Evolutionary conservation across 805 yeast species (phyloP), one percentile per base, ranked within the genome.

Genomic region (Lachancea cidri): DNA sequence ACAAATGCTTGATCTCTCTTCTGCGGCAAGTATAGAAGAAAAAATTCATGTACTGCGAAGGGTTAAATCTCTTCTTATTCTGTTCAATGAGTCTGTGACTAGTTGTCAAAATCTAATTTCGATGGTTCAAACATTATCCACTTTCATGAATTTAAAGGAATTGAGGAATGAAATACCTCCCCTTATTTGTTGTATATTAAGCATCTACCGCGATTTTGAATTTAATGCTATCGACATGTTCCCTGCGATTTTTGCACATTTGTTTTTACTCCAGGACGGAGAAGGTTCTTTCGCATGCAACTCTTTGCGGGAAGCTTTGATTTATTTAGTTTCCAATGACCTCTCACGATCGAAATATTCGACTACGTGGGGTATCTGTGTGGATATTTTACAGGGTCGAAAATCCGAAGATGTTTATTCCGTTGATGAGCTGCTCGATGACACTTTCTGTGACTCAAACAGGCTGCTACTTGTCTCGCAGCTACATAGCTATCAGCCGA

Each of bases 1-100:
- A 49, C 36, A 52, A 14, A 25, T 55, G 7, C 36, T 44, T 6
- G 60, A 58, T 16, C 39, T 58, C 7, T 52, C 48, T 22, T 17
- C 27, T 1, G 30, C 51, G 2, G 29, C 17, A 5, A 29, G 40
- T 15, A 3, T 13, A 1, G 32, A 40, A n/a, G 51, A 48, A 22
- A 41, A 42, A 16, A n/a, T 50, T 2, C 35, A 40, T 25, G 47
- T 44, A 13, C 11, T 57, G 3, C 42, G 62, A n/a, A 53, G 48
- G 19, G 17, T 57, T 13, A 51, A 53, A 30, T 36, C 40, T 5
- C 7, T 55, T 4, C 16, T 57, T 4, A 34, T 53, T 1, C 6
- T 50, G 2, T 50, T 38, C 36, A 50, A 48, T 20, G 25, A 34
- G 9, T 4, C n/a, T 1, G 13, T 52, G 5, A 14, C 22, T 7